Conservation (phyloP, 1,139 yeast species). For the Debaryomyces subglobosus region DNA sequence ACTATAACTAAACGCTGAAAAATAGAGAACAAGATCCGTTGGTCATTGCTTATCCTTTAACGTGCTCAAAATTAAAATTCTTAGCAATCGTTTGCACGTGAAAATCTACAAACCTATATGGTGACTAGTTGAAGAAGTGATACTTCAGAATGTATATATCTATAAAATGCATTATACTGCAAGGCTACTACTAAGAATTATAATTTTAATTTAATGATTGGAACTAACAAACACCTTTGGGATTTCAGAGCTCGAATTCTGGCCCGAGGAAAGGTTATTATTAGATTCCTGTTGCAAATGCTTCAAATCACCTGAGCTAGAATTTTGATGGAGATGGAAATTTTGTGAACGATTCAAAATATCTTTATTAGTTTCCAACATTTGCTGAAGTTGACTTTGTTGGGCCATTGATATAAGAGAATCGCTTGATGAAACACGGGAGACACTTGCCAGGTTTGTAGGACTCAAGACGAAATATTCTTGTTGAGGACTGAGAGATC, state of each 20-base stretch:
- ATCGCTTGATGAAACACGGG: slow-evolving; percentile 17
- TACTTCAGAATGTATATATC: slow-evolving; percentile 1
- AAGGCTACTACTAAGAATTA: background rate
- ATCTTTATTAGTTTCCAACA: slow-evolving; percentile 13
- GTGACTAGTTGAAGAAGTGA: background rate
- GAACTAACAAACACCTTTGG: slow-evolving; percentile 15
- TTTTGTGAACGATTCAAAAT: slow-evolving; percentile 8
- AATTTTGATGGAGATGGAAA: background rate
- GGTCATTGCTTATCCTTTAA: slow-evolving; percentile 9
- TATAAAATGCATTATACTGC: slow-evolving; percentile 2
- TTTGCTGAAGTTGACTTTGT: slow-evolving; percentile 15
- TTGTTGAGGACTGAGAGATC: slow-evolving; percentile 12
- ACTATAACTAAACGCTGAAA: too few species aligned
- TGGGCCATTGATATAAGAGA: slow-evolving; percentile 16
- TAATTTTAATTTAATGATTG: slow-evolving; percentile 14
- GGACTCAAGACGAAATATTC: slow-evolving; percentile 7
- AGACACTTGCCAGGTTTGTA: slow-evolving; percentile 8
- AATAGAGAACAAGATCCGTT: background rate
- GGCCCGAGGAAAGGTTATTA: slow-evolving; percentile 2
- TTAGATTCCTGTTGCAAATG: background rate
- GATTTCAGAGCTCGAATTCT: slow-evolving; percentile 5
- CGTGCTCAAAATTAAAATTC: slow-evolving; percentile 1
- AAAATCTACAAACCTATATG: background rate
- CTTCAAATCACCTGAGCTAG: slow-evolving; percentile 2
- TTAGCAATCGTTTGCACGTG: background rate